Evolutionary conservation across 371 early-diverging fungal genomes (phyloP).

Genomic region (Aphelidium insulamus): DNA sequence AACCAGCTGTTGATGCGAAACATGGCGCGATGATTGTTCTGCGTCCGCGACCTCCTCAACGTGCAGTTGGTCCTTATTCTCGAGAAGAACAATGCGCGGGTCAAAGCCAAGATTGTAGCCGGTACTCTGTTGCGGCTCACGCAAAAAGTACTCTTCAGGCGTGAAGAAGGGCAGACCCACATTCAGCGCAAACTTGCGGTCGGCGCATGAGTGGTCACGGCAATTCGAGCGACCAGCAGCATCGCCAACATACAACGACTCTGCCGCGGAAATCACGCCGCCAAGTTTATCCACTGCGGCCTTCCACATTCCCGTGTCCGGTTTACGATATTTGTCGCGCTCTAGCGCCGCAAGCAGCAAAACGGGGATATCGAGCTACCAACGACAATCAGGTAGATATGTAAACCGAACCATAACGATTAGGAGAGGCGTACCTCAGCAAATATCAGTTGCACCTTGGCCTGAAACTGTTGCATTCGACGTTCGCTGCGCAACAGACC

Average conservation of each 20-base stretch:
- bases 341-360: constrained; percentile 32
- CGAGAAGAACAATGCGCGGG: constrained; percentile 15
- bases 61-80: constrained; percentile 7
- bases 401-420: constrained; percentile 2
- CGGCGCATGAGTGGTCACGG: constrained; percentile 25
- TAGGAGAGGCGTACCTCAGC: constrained; percentile 5
- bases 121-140: constrained; percentile 17
- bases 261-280: constrained; percentile 16
- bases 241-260: constrained; percentile 68
- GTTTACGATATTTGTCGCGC: constrained; percentile 55
- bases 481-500: constrained; percentile 19
- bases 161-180: constrained; percentile 42
- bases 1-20: constrained; percentile 28
- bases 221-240: constrained; percentile 57
- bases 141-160: constrained; percentile 65
- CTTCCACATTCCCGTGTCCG: constrained; percentile 66
- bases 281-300: constrained; percentile 18
- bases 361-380: constrained; percentile 21
- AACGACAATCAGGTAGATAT: constrained; percentile 7
- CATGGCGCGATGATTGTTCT: constrained; percentile 13
- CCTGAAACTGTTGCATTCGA: constrained; percentile 18
- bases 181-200: constrained; percentile 62
- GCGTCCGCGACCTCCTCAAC: constrained; percentile 6
- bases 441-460: constrained; percentile 21
- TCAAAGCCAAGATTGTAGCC: constrained; percentile 25